Conservation (phyloP, 768 basidiomycete genomes). For the Leccinum imitatum region DNA sequence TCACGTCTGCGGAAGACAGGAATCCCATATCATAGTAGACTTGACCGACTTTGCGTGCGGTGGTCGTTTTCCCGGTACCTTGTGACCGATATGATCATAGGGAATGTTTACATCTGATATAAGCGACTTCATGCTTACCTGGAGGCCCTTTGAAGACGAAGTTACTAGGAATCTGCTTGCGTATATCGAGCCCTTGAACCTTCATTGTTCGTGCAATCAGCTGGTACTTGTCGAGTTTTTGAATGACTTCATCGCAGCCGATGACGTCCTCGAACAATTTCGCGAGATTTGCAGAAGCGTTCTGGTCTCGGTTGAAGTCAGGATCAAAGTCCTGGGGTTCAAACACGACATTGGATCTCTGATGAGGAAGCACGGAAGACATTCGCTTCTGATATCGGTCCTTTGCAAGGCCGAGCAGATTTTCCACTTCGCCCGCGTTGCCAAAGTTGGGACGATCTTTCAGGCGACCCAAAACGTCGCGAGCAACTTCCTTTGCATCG, state of each 20-base stretch:
- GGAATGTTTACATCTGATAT: neutral
- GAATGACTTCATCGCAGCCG: constrained; percentile 54
- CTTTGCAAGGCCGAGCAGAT: constrained; percentile 53
- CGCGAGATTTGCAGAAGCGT: constrained; percentile 49
- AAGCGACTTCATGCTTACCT: constrained; percentile 36
- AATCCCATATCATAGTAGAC: constrained; percentile 67
- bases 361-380: constrained; percentile 20
- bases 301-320: constrained; percentile 49
- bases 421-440: constrained; percentile 65
- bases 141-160: constrained; percentile 77
- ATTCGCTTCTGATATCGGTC: constrained; percentile 43
- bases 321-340: constrained; percentile 60
- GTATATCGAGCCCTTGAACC: constrained; percentile 40
- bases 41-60: constrained; percentile 59
- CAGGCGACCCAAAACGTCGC: constrained; percentile 40
- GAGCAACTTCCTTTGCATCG: constrained; percentile 55
- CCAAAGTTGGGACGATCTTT: constrained; percentile 59
- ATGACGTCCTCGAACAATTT: constrained; percentile 64
- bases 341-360: constrained; percentile 31
- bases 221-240: constrained; percentile 52
- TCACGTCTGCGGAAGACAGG: constrained; percentile 48
- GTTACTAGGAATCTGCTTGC: constrained; percentile 56
- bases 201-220: constrained; percentile 45
- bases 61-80: constrained; percentile 68
- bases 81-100: neutral